These are phyloP conservation scores for Kazachstania kunashirensis DNA, from an alignment of 805 yeast genomes.

Conservation along the genomic window DNA sequence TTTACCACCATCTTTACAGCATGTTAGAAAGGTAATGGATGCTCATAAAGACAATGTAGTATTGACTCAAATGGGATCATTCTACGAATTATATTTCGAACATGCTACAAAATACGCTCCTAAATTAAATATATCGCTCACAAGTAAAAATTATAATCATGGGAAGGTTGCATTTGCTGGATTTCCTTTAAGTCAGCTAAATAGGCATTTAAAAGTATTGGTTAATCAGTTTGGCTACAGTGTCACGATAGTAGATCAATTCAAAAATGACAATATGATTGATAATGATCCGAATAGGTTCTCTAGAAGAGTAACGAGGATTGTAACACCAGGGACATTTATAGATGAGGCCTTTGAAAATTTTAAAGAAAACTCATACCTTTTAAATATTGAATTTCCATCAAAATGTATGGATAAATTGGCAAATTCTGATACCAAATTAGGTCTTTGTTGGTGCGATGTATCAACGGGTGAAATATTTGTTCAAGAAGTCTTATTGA, in stretches of 20 bases:
- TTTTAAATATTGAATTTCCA: constrained; percentile 58
- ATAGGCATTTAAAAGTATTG: constrained; percentile 60
- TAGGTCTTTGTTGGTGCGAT: constrained; percentile 86
- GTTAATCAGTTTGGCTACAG: constrained; percentile 61
- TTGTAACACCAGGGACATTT: constrained; percentile 88
- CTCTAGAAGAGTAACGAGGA: constrained; percentile 62
- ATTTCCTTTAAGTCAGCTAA: constrained; percentile 65
- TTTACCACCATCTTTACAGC: constrained; percentile 31
- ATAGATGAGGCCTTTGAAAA: constrained; percentile 79
- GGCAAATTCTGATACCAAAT: constrained; percentile 31
- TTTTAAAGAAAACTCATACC: constrained; percentile 57
- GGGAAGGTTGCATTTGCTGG: constrained; percentile 75
- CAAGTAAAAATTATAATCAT: constrained; percentile 40
- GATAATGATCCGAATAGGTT: constrained; percentile 34
- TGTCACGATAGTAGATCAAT: constrained; percentile 80
- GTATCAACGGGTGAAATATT: constrained; percentile 71
- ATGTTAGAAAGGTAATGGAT: constrained; percentile 35
- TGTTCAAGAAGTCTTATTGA: constrained; percentile 53
- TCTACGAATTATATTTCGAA: constrained; percentile 80
- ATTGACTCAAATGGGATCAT: constrained; percentile 75
- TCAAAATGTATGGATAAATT: constrained; percentile 33
- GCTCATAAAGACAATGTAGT: constrained; percentile 46
- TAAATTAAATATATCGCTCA: constrained; percentile 59
- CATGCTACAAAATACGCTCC: constrained; percentile 74
- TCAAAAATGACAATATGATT: constrained; percentile 19